phyloP scores from a whole-genome alignment of 495 filamentous ascomycete species.

The Penicillium paxilli region DNA sequence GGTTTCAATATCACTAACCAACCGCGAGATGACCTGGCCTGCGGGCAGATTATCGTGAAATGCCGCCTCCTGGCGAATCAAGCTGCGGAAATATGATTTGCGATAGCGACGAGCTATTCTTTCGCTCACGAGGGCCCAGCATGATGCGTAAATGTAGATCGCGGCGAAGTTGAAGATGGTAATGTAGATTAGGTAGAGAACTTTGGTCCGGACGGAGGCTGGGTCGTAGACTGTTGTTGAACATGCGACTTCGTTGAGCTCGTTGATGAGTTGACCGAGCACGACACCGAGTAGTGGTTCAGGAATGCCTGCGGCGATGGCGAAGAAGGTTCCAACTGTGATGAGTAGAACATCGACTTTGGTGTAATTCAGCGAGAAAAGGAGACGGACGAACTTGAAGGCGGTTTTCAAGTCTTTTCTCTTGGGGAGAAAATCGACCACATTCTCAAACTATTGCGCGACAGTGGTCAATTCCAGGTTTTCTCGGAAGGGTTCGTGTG shows the following conservation, averaged over 20 bases:
- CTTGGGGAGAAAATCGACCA: neutral
- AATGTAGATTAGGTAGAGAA: conserved; percentile 61
- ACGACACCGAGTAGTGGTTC: conserved; percentile 65
- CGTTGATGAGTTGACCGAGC: conserved; percentile 64
- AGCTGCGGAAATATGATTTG: conserved; percentile 52
- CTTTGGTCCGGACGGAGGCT: conserved; percentile 49
- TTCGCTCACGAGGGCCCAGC: conserved; percentile 59
- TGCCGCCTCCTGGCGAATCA: conserved; percentile 58
- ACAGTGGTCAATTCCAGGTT: too few relatives aligned
- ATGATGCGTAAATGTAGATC: conserved; percentile 50
- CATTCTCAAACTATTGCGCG: neutral
- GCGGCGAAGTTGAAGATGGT: conserved; percentile 57
- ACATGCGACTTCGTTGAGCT: conserved; percentile 60
- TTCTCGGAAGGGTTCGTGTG: too few relatives aligned
- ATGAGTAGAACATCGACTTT: conserved; percentile 48
- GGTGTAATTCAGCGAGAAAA: conserved; percentile 36
- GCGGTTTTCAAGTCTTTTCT: neutral
- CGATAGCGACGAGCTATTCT: conserved; percentile 60
- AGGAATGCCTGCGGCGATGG: conserved; percentile 61
- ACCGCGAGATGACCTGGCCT: conserved; percentile 56
- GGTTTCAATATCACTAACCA: conserved; percentile 56
- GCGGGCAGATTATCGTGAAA: conserved; percentile 57
- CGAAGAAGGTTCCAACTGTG: conserved; percentile 45
- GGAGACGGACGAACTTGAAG: conserved; percentile 10
- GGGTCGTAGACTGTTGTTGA: conserved; percentile 29